These are phyloP conservation scores for Hymenoscyphus linearis DNA, from an alignment of 2,329 filamentous ascomycete genomes.

Conservation along the genomic window DNA sequence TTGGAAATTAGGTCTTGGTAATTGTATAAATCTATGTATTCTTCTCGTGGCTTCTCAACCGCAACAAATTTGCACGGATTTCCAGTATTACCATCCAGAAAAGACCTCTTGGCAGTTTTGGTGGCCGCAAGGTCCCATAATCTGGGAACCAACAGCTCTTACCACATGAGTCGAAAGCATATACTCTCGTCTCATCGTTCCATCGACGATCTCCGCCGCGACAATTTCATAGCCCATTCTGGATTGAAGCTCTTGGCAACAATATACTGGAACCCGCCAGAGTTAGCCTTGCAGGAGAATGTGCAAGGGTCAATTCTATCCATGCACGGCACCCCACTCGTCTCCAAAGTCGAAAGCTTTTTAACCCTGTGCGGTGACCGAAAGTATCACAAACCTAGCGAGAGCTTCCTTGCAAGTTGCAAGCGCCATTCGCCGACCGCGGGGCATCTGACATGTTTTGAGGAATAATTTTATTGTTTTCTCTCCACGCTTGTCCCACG, in stretches of 20 bases:
- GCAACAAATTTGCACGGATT: neutral
- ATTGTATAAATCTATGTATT: neutral
- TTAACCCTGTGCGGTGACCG: constrained; percentile 15
- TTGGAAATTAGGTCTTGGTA: neutral
- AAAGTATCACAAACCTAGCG: neutral
- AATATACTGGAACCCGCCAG: neutral
- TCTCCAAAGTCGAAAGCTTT: constrained; percentile 12
- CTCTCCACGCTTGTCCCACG: neutral
- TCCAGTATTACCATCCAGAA: too few species aligned
- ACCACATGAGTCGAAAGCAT: neutral
- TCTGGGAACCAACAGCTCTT: neutral
- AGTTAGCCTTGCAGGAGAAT: neutral
- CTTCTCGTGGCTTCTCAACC: neutral
- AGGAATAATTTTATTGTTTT: neutral
- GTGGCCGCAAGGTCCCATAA: too few species aligned
- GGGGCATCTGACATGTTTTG: neutral
- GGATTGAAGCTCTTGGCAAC: constrained; percentile 1
- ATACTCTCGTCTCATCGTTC: constrained; percentile 7
- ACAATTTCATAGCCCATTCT: neutral
- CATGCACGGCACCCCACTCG: constrained; percentile 13
- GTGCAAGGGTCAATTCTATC: neutral
- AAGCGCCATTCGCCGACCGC: neutral
- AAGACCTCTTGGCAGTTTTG: neutral
- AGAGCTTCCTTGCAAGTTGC: neutral
- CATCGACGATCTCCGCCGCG: constrained; percentile 17